Percentiles rank a stretch among this genome's conserved stretches.
phyloP scores from a whole-genome alignment of 148 eudicot genomes.

The Bassia scoparia region DNA sequence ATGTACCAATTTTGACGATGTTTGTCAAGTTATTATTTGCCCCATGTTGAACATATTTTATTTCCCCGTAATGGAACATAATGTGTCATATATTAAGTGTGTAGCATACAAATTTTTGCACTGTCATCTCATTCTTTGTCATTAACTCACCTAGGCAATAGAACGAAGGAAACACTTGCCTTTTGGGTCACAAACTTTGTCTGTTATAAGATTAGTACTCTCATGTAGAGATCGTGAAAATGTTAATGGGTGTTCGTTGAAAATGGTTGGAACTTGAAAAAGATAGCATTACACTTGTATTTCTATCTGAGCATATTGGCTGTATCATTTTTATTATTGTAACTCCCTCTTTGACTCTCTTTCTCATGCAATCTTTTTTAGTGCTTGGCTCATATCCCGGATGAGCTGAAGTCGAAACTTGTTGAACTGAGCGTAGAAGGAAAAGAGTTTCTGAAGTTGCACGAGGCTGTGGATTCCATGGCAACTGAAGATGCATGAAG shows the following conservation, averaged over 20 bases:
- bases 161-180: too few species aligned
- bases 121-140: too few species aligned
- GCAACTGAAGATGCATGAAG: conserved; percentile 61
- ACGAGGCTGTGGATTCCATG: conserved; percentile 48
- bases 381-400: conserved; percentile 65
- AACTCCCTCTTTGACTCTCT: not conserved
- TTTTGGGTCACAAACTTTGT: too few species aligned
- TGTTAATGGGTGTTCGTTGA: too few species aligned
- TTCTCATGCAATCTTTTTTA: conserved; percentile 25
- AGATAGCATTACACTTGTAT: not conserved
- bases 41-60: too few species aligned
- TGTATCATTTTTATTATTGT: not conserved
- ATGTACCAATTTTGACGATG: not conserved
- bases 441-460: conserved; percentile 44
- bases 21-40: not conserved
- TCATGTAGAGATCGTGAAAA: too few species aligned
- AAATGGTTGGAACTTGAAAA: too few species aligned
- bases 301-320: not conserved
- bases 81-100: too few species aligned
- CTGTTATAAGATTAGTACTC: too few species aligned
- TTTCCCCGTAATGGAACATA: too few species aligned
- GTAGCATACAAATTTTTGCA: too few species aligned
- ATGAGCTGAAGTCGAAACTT: conserved; percentile 44
- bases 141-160: too few species aligned
- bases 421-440: conserved; percentile 48